Percentiles rank a stretch among this genome's conserved stretches.
phyloP scores from a whole-genome alignment of 306 rosid species.

The Myrica gale region DNA sequence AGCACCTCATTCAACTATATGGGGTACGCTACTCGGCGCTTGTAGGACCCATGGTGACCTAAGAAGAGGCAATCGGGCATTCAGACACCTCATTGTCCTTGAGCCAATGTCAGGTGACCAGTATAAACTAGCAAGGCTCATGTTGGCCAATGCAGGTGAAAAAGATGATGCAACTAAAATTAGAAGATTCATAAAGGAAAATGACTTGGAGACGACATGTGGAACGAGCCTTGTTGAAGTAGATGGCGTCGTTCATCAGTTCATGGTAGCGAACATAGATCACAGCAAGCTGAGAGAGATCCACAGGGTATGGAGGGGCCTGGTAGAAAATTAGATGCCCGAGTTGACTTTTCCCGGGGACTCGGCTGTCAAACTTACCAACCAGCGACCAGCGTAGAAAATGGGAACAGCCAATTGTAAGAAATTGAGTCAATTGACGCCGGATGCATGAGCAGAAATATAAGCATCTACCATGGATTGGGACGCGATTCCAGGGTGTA shows the following conservation, averaged over 20 bases:
- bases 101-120: constrained; percentile 49
- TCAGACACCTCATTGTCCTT: constrained; percentile 32
- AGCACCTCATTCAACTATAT: constrained; percentile 39
- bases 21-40: constrained; percentile 47
- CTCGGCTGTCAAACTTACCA: not conserved
- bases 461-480: not conserved
- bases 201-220: constrained; percentile 35
- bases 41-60: constrained; percentile 38
- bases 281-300: constrained; percentile 33
- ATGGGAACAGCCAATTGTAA: not conserved
- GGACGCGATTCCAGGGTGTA: not conserved
- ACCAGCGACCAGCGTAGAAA: not conserved
- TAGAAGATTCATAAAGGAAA: constrained; percentile 32
- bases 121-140: constrained; percentile 45
- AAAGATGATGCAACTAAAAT: constrained; percentile 20
- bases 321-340: not conserved
- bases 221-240: constrained; percentile 46
- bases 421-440: not conserved
- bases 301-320: constrained; percentile 24
- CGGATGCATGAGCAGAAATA: too few species aligned
- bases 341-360: too few species aligned
- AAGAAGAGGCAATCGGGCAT: constrained; percentile 40
- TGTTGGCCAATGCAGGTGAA: constrained; percentile 43
- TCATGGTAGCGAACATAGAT: constrained; percentile 33
- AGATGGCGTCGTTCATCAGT: constrained; percentile 35